These are phyloP conservation scores for Pichia sp. DNA, from an alignment of 1,139 yeast species.

Conservation along the genomic window DNA sequence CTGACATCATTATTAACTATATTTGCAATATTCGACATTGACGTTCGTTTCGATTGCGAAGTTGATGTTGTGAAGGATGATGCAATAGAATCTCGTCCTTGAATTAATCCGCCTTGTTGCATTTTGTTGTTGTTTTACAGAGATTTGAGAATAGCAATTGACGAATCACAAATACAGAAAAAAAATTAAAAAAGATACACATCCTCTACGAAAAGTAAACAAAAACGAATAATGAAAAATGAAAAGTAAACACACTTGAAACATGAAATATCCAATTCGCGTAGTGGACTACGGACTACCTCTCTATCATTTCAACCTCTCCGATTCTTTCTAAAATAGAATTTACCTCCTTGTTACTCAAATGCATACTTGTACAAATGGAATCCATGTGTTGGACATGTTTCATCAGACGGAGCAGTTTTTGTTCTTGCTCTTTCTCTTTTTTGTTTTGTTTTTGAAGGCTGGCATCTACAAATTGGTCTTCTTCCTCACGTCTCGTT, in stretches of 20 bases:
- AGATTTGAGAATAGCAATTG: not conserved
- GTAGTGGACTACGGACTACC: not conserved
- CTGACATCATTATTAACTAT: not conserved
- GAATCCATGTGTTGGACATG: conserved; percentile 16
- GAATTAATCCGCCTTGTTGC: not conserved
- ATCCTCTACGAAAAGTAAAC: not conserved
- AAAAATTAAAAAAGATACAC: not conserved
- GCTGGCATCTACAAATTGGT: conserved; percentile 9
- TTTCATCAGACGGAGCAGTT: conserved; percentile 36
- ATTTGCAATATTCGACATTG: not conserved
- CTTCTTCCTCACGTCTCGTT: conserved; percentile 5
- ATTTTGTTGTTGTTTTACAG: not conserved
- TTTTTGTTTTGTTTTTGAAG: conserved; percentile 24
- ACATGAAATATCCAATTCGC: not conserved
- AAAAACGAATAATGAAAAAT: not conserved
- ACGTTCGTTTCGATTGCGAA: not conserved
- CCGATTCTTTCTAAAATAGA: conserved; percentile 13
- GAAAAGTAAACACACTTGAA: not conserved
- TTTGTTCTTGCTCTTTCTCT: conserved; percentile 31
- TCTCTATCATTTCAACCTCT: conserved; percentile 12
- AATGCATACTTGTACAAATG: conserved; percentile 16
- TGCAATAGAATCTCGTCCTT: not conserved
- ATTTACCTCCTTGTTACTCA: conserved; percentile 9
- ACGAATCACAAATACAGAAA: not conserved
- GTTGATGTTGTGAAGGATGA: not conserved